A percentile compares a stretch with the other conserved stretches of the same genome.
These are phyloP conservation scores for Cantharellus cinnabarinus DNA, from an alignment of 768 basidiomycete species.

Conservation along the genomic window DNA sequence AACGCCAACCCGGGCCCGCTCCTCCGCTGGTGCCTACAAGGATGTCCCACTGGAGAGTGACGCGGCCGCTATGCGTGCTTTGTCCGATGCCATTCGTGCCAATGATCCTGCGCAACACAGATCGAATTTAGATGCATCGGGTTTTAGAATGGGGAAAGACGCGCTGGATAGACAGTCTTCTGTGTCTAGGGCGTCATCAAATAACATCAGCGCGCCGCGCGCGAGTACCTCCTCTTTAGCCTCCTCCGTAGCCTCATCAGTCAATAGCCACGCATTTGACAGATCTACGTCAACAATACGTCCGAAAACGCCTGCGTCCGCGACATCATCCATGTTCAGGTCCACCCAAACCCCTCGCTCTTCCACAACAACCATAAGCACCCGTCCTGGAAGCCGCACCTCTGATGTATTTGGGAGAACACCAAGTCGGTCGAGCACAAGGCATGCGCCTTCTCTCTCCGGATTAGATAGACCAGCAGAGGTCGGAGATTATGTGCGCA, in stretches of 20 bases:
- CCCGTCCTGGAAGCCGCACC: constrained; percentile 42
- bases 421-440: constrained; percentile 19
- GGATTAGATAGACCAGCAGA: constrained; percentile 15
- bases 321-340: neutral
- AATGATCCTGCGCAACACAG: constrained; percentile 65
- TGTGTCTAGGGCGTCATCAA: neutral
- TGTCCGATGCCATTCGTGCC: constrained; percentile 58
- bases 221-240: constrained; percentile 40
- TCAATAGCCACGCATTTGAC: constrained; percentile 14
- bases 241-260: constrained; percentile 25
- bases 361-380: constrained; percentile 14
- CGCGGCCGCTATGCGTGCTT: constrained; percentile 45
- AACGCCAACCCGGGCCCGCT: neutral
- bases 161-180: neutral
- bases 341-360: constrained; percentile 4
- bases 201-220: constrained; percentile 13
- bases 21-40: neutral
- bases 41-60: constrained; percentile 13
- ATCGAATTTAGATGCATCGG: constrained; percentile 2
- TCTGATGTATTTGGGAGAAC: constrained; percentile 32
- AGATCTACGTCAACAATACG: constrained; percentile 15
- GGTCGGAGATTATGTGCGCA: constrained; percentile 64
- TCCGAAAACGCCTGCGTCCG: constrained; percentile 30
- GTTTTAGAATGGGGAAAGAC: neutral
- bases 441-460: neutral